Percentiles rank a stretch among this genome's conserved stretches.
phyloP scores from a whole-genome alignment of 2,329 filamentous ascomycete species.

The Stagonosporopsis vannaccii region DNA sequence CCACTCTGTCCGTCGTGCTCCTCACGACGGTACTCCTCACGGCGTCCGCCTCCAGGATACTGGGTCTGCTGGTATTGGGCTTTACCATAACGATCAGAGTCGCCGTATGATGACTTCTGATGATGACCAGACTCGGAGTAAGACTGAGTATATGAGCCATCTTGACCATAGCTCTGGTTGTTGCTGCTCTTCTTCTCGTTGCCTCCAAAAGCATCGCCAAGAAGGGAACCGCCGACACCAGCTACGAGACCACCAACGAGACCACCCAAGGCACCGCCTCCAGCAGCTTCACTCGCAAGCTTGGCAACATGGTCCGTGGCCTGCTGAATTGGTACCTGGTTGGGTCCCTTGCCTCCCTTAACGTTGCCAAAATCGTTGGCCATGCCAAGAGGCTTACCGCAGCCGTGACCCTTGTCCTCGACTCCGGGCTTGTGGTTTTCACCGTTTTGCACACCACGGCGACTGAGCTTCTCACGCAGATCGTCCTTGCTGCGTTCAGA shows the following conservation, averaged over 20 bases:
- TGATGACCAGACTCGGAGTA: conserved; percentile 68
- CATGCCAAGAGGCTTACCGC: conserved; percentile 80
- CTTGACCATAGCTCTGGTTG: conserved; percentile 62
- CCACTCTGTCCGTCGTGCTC: conserved; percentile 59
- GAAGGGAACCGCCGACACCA: conserved; percentile 65
- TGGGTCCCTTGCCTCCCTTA: conserved; percentile 54
- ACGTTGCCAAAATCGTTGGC: conserved; percentile 61
- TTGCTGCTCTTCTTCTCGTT: conserved; percentile 63
- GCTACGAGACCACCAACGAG: conserved; percentile 73
- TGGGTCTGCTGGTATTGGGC: conserved; percentile 67
- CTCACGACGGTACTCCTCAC: conserved; percentile 68
- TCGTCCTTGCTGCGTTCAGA: conserved; percentile 67
- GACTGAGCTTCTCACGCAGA: conserved; percentile 77
- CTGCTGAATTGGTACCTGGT: conserved; percentile 38
- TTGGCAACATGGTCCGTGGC: conserved; percentile 54
- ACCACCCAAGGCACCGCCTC: conserved; percentile 71
- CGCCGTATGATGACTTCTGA: conserved; percentile 39
- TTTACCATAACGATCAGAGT: conserved; percentile 64
- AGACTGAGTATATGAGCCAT: conserved; percentile 68
- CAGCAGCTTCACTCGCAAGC: conserved; percentile 65
- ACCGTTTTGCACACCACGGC: conserved; percentile 76
- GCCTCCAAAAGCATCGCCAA: conserved; percentile 66
- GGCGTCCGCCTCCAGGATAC: conserved; percentile 64
- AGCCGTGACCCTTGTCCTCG: conserved; percentile 84
- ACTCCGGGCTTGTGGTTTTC: conserved; percentile 89